A percentile compares a stretch with the other conserved stretches of the same genome.
Conservation (phyloP, 2,329 filamentous ascomycete species). For the Aspergillus oerlinghausenensis region DNA sequence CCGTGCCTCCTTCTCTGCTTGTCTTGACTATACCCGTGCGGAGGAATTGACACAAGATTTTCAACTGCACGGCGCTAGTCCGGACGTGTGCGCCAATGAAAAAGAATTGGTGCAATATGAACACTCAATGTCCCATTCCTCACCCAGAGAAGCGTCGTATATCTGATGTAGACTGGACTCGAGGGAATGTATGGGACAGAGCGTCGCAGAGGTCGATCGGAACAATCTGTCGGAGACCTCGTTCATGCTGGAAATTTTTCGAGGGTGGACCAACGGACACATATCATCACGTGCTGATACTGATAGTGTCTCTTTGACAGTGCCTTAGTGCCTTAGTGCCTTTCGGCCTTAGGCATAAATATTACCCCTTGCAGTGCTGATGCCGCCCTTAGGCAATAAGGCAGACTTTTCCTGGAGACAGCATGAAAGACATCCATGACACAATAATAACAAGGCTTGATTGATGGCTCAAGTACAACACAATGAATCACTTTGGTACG, state of each 20-base stretch:
- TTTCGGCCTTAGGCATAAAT: conserved; percentile 17
- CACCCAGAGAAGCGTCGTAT: neutral
- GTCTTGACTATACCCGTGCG: conserved; percentile 8
- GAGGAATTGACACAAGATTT: conserved; percentile 13
- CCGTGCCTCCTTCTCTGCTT: neutral
- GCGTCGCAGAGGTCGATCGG: conserved; percentile 20
- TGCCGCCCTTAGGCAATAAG: conserved; percentile 12
- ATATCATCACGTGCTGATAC: conserved; percentile 42
- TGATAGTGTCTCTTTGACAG: neutral
- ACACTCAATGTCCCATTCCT: conserved; percentile 4
- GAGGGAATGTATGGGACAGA: conserved; percentile 12
- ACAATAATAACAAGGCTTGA: neutral
- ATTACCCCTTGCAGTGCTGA: neutral
- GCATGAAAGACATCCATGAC: neutral
- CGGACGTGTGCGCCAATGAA: conserved; percentile 1
- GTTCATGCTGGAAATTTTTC: conserved; percentile 38
- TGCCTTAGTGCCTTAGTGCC: too few species aligned
- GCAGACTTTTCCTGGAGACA: neutral
- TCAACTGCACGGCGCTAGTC: conserved; percentile 7
- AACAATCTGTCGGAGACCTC: conserved; percentile 17
- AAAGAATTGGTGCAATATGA: neutral
- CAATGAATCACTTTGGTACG: neutral
- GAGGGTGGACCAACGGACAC: conserved; percentile 27
- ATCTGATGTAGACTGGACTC: neutral
- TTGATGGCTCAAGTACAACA: neutral